Evolutionary conservation across 2,329 filamentous ascomycete species (phyloP), one percentile per base, ranked within the genome.

Genomic region (Blastomyces emzantsi): DNA sequence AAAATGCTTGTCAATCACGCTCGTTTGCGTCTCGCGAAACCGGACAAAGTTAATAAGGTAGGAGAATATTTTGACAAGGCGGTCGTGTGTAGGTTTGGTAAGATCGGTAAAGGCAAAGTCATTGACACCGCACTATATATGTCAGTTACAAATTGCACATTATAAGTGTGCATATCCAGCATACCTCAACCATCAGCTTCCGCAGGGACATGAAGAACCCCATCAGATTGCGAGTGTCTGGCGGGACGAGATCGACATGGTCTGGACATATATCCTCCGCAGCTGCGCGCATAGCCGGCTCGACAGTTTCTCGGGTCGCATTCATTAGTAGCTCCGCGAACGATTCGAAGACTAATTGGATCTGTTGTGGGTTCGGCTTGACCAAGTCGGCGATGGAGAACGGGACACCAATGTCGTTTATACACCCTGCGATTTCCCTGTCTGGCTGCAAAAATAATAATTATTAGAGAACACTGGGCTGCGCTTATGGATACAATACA

Each of bases 1-100:
- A 79, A 94, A 94, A 77, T 97, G 90, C 74, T 95, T 86, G 74
- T 97, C 92, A 67, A 97, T 96, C 39, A 94, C 86, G 49, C 82
- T 81, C 0, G 92, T 95, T 76, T 97, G 93, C 66, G 89, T 92
- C 78, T 97, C 92, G 70, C 94, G 89, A 78, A 97, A 99, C 62
- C 94, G 87, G 69, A 97, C 92, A 77, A 99, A 99, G 78, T 99
- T 99, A 81, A 99, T 99, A 67, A 97, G 85, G 77, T 97, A 97
- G 68, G 90, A 96, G 75, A 99, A 94, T 72, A 97, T 95, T 79
- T 94, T 96, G 72, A 93, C 89, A 17, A 97, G 83, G 55, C 94
- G 89, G 64, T 90, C 89, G 73, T 95, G 90, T 1, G 91, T 96
- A 19, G 94, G 94, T 74, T 89, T 89, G 74, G 95, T 93, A 6